These are phyloP conservation scores for Nemania diffusa DNA, from an alignment of 2,329 filamentous ascomycete species.

Conservation along the genomic window DNA sequence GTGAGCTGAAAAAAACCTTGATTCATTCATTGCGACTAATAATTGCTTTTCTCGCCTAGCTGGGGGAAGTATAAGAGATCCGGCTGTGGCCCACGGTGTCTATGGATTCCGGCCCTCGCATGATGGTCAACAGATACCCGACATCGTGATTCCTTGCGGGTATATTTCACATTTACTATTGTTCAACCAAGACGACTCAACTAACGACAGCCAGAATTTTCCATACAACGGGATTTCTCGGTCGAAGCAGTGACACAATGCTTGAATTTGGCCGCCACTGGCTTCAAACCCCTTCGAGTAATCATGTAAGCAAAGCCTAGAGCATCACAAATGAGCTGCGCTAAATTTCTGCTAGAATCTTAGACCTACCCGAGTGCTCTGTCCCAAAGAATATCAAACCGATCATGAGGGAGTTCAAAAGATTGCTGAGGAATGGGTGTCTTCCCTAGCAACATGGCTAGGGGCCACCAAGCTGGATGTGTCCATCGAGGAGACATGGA, in stretches of 20 bases:
- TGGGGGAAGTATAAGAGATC: slow-evolving; percentile 24
- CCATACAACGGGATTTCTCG: slow-evolving; percentile 12
- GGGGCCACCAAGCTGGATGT: neutral
- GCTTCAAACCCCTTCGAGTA: slow-evolving; percentile 1
- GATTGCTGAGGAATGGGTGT: slow-evolving; percentile 9
- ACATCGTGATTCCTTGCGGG: slow-evolving; percentile 8
- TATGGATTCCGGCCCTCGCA: slow-evolving; percentile 16
- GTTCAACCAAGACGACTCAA: neutral
- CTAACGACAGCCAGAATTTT: slow-evolving; percentile 8
- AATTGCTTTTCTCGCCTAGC: neutral
- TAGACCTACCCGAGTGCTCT: slow-evolving; percentile 3
- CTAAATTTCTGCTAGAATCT: slow-evolving; percentile 1
- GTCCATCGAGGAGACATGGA: slow-evolving; percentile 14
- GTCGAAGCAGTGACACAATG: slow-evolving; percentile 8
- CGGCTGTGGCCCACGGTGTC: slow-evolving; percentile 13
- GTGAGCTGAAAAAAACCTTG: neutral
- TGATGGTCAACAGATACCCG: slow-evolving; percentile 1
- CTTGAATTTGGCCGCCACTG: slow-evolving; percentile 20
- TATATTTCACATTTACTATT: neutral
- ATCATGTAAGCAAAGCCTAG: neutral
- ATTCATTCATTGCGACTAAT: neutral
- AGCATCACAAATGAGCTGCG: neutral
- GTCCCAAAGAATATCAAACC: slow-evolving; percentile 10
- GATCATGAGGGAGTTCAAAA: slow-evolving; percentile 11
- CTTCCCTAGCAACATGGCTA: slow-evolving; percentile 17